Evolutionary conservation across 1,139 yeast genomes (phyloP).

Genomic region (Suhomyces kunorum): DNA sequence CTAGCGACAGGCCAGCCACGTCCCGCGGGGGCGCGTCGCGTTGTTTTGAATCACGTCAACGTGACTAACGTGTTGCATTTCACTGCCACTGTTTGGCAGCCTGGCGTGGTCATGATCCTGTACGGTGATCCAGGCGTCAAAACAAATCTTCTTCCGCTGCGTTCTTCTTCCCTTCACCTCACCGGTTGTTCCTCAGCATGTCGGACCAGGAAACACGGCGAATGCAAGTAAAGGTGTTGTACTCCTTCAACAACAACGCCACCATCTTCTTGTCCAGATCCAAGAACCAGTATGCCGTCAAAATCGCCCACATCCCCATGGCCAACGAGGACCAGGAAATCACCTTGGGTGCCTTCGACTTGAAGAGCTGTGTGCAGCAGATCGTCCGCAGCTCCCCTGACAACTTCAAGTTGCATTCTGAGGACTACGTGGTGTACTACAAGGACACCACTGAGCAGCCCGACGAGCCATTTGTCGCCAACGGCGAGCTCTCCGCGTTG

Average conservation of each 20-base stretch:
- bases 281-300: conserved; percentile 43
- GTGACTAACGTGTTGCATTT: conserved; percentile 11
- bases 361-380: conserved; percentile 53
- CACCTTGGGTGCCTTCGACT: conserved; percentile 58
- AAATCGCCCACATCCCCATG: conserved; percentile 48
- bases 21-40: conserved; percentile 15
- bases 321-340: conserved; percentile 33
- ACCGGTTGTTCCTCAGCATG: conserved; percentile 11
- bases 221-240: conserved; percentile 58
- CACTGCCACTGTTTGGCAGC: conserved; percentile 1
- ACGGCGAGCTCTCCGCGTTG: conserved; percentile 59
- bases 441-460: conserved; percentile 71
- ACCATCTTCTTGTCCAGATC: conserved; percentile 62
- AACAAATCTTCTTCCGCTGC: conserved; percentile 8
- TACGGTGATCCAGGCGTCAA: conserved; percentile 10
- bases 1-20: conserved; percentile 4
- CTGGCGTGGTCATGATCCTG: conserved; percentile 2
- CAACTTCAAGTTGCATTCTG: conserved; percentile 46
- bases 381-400: conserved; percentile 59
- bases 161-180: conserved; percentile 2
- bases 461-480: conserved; percentile 76
- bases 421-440: conserved; percentile 70
- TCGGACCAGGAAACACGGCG: conserved; percentile 33
- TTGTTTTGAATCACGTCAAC: conserved; percentile 16
- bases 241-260: conserved; percentile 59